Base-by-base conservation (phyloP, 129 eudicot genomes). In the Rutidosis leptorrhynchoides region DNA sequence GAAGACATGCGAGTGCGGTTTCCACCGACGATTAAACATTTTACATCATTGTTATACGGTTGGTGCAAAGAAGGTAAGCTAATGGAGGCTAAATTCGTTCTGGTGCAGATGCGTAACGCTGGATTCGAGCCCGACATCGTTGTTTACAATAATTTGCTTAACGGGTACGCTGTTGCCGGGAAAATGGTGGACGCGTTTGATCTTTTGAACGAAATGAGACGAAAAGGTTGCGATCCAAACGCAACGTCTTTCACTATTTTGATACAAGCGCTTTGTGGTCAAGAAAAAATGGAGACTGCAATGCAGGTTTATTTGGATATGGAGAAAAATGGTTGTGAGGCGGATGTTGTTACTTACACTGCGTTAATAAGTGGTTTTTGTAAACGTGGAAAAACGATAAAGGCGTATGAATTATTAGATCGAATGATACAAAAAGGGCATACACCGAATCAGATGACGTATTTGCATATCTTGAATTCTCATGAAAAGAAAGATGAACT, bases 401-500 rank as follows among this genome's bases (percentile, higher is more conserved):
- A 73, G 77, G 83, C 82, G 37, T 82, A 85, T 60, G 89, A 80
- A 77, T 53, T 88, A 66, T 72, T 88, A 60, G 80, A 85, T 60
- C 73, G 45, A 58, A 85, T 88, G 96, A 77, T 88, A 73, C 85
- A 88, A 53, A 69, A 40, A 70, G 96, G 89, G 17, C 83, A 80
- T 48, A 33, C 65, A 20, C 96, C 92, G 2, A 85, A 81, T 65
- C 89, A 83, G 54, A 78, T 83, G 10, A 88, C 89, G 30, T 88
- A 82, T 74, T 62, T 85, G 52, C 81, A 78, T 55, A 82, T 88
- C 3, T 22, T 88, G 63, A 51, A 82, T 68, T 77, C 96, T 23
- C 92, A 84, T 43, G 96, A 88, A 81, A 88, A 82, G 77, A 88
- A 88, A 68, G 96, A 88, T n/a, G 84, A 88, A 45, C 19, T 85